A percentile compares a stretch with the other conserved stretches of the same genome.
These are phyloP conservation scores for Hemisphaericaspora lyxosophila DNA, from an alignment of 1,139 yeast genomes.

Conservation along the genomic window DNA sequence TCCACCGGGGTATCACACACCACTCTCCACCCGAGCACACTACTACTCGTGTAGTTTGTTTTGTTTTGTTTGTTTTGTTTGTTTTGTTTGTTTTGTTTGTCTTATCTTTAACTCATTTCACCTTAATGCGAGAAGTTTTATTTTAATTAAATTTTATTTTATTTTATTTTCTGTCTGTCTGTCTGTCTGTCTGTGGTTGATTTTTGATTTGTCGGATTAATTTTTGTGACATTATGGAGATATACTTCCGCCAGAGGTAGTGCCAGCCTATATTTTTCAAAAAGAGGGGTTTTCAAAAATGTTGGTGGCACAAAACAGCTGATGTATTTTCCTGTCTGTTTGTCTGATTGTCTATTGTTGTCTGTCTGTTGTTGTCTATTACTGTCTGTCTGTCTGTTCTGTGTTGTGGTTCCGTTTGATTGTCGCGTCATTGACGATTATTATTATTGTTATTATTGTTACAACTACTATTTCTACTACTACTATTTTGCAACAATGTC, in stretches of 20 bases:
- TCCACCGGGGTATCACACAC: no score
- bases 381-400: background rate
- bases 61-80: background rate
- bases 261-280: background rate
- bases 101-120: no score
- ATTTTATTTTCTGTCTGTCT: background rate
- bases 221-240: background rate
- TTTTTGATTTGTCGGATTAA: conserved; percentile 6
- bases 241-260: background rate
- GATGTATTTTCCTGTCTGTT: no score
- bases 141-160: no score
- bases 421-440: no score
- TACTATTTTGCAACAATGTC: no score
- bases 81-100: background rate
- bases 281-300: conserved; percentile 2
- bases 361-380: background rate
- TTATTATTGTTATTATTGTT: no score
- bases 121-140: no score
- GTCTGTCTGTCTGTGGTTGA: background rate
- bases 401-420: no score
- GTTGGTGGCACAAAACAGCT: background rate
- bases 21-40: no score
- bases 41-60: background rate
- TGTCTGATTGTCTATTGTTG: no score
- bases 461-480: no score